Base-by-base conservation (phyloP, 257 asterid species). In the Solanum corneliomulleri region DNA sequence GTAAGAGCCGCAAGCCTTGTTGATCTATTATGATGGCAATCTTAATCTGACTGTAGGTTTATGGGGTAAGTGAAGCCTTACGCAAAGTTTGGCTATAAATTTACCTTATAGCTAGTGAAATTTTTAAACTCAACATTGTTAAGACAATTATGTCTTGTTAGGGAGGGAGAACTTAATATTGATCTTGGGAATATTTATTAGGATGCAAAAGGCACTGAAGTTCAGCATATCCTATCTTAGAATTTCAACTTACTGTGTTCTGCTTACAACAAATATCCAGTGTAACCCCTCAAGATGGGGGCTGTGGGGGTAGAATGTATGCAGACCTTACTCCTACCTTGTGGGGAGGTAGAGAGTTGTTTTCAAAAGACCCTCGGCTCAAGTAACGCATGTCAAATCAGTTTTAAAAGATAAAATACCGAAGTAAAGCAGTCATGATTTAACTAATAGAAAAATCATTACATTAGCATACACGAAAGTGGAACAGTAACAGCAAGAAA, bases 1-100 rank as follows among this genome's bases (percentile, higher is more conserved):
- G 99, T 96, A 89, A 91, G 92, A 45, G 33, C 44, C 84, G 16
- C 49, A 80, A 45, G 16, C 84, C 84, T 78, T 16, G 27, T 78
- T 78, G 27, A 45, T 78, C 16, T 45, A 45, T 78, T 25, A 78
- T 5, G 16, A 16, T 77, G 77, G 49, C 58, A 11, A 49, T 9
- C 8, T 35, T 84, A 41, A 49, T 82, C 31, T n/a, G 77, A 31
- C 77, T 33, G 35, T 64, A 64, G 70, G 18, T 12, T 66, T 62
- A 44, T 85, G 29, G 6, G 70, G 45, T 31, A 31, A 25, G 42
- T 11, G 45, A 49, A 25, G 41, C 77, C 84, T 44, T 45, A 15
- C 25, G 84, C 41, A 15, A 23, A 44, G 3, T 7, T 42, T 77
- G 41, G 64, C 62, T 77, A 13, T 77, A 27, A 77, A 77, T 77